Percentiles rank a stretch among this genome's conserved stretches.
Evolutionary conservation across 805 yeast genomes (phyloP).

Genomic region (Candida tammaniensis): DNA sequence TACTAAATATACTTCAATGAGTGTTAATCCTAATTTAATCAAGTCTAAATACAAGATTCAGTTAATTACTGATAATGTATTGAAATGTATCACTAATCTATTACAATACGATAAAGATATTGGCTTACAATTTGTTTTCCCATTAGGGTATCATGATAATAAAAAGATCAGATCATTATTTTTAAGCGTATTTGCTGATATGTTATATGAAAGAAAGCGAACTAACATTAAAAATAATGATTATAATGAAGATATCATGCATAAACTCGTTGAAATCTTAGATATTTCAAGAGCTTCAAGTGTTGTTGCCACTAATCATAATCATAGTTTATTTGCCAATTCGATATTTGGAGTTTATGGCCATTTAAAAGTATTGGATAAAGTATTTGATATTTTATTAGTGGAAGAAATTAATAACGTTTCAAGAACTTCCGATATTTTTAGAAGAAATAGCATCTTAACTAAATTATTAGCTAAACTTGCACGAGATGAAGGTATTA

Average conservation of each 20-base stretch:
- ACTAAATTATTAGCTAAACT: slow-evolving; percentile 72
- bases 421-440: slow-evolving; percentile 63
- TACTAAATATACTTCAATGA: slow-evolving; percentile 39
- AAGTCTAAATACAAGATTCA: slow-evolving; percentile 52
- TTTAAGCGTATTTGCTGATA: slow-evolving; percentile 72
- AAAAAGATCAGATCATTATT: slow-evolving; percentile 66
- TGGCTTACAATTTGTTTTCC: slow-evolving; percentile 72
- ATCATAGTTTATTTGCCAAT: slow-evolving; percentile 68
- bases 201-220: slow-evolving; percentile 41
- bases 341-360: slow-evolving; percentile 57
- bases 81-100: slow-evolving; percentile 64
- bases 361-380: slow-evolving; percentile 31
- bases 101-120: slow-evolving; percentile 72
- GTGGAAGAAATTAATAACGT: slow-evolving; percentile 61
- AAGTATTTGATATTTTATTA: slow-evolving; percentile 53
- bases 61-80: slow-evolving; percentile 58
- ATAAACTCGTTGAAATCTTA: slow-evolving; percentile 33
- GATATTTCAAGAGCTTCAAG: slow-evolving; percentile 52
- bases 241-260: slow-evolving; percentile 24
- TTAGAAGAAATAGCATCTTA: slow-evolving; percentile 79
- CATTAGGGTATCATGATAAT: slow-evolving; percentile 74
- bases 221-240: slow-evolving; percentile 24
- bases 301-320: slow-evolving; percentile 61
- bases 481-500: slow-evolving; percentile 64
- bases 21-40: slow-evolving; percentile 8